phyloP scores from a whole-genome alignment of 2,329 filamentous ascomycete genomes.

The Aspergillus versicolor region DNA sequence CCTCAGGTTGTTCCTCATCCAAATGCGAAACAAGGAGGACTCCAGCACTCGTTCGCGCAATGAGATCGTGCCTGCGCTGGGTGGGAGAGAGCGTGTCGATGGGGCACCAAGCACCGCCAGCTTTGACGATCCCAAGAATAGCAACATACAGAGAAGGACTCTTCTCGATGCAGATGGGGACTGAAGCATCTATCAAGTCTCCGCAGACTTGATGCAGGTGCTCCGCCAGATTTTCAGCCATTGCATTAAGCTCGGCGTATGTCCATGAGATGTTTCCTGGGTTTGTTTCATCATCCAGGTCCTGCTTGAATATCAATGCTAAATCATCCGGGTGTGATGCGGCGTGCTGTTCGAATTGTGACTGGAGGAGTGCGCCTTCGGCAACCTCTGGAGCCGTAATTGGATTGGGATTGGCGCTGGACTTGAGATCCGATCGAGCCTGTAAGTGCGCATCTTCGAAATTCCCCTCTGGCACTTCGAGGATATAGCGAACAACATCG shows the following conservation, averaged over 20 bases:
- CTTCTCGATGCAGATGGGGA: slow-evolving; percentile 42
- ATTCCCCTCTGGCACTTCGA: slow-evolving; percentile 21
- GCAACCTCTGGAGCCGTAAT: slow-evolving; percentile 10
- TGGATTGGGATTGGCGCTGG: slow-evolving; percentile 20
- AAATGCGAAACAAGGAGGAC: slow-evolving; percentile 28
- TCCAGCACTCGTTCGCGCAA: slow-evolving; percentile 34
- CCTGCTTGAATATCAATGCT: slow-evolving; percentile 30
- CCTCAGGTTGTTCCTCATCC: slow-evolving; percentile 22
- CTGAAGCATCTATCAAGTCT: slow-evolving; percentile 22
- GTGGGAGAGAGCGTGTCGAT: slow-evolving; percentile 41
- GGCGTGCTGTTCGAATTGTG: slow-evolving; percentile 30
- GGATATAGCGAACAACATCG: slow-evolving; percentile 26
- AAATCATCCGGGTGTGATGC: slow-evolving; percentile 21
- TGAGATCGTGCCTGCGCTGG: slow-evolving; percentile 39
- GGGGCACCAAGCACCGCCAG: slow-evolving; percentile 44
- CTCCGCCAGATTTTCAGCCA: slow-evolving; percentile 33
- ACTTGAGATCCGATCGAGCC: slow-evolving; percentile 19
- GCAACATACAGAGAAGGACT: slow-evolving; percentile 39
- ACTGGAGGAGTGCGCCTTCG: slow-evolving; percentile 23
- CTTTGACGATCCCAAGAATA: slow-evolving; percentile 45
- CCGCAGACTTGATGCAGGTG: slow-evolving; percentile 28
- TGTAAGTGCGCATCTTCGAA: slow-evolving; percentile 19
- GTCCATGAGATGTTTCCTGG: slow-evolving; percentile 27
- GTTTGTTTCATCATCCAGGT: slow-evolving; percentile 22
- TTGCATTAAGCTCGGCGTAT: slow-evolving; percentile 37